Evolutionary conservation across 306 rosid species (phyloP), one percentile per base, ranked within the genome.

Genomic region (Casuarina equisetifolia): DNA sequence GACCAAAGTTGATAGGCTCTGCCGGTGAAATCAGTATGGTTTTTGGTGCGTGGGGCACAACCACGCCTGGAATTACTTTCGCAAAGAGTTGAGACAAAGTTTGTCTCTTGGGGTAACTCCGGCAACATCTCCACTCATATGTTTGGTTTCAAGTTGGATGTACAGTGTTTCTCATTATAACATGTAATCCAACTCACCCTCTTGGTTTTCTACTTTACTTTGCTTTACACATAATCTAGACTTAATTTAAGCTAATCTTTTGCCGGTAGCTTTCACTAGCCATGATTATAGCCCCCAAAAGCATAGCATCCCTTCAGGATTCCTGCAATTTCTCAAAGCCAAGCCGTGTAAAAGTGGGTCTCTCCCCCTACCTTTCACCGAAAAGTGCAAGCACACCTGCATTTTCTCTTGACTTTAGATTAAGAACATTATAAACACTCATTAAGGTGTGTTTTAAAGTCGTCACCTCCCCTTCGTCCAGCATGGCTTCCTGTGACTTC

Each of bases 221-320:
- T 71, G 73, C 92, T 89, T 91, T 86, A 84, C 91, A 86, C 87
- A 85, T 89, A 82, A 79, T 62, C 7, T 63, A 55, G 72, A 45
- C 55, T 88, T 85, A 79, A 80, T 81, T 89, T 76, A 88, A 85
- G 75, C 78, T 84, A 85, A 85, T 73, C 78, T 83, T 81, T 25
- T 72, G 70, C 54, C 42, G 66, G 77, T 82, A 82, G 89, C 90
- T 87, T 88, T 91, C 84, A 82, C 79, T 73, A 51, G 83, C 84
- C 81, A 92, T 92, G 64, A 96, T 96, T 89, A 81, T 89, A 82
- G 70, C 76, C 87, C 91, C 89, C 74, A 80, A 96, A 91, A 92
- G 97, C 93, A 86, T 81, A 78, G 91, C 89, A 83, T 59, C 49
- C 5, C 81, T 78, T 82, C 92, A 84, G 75, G 74, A 87, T 81